These are phyloP conservation scores for Eucalyptus regnans DNA, from an alignment of 345 rosid species.

Conservation along the genomic window DNA sequence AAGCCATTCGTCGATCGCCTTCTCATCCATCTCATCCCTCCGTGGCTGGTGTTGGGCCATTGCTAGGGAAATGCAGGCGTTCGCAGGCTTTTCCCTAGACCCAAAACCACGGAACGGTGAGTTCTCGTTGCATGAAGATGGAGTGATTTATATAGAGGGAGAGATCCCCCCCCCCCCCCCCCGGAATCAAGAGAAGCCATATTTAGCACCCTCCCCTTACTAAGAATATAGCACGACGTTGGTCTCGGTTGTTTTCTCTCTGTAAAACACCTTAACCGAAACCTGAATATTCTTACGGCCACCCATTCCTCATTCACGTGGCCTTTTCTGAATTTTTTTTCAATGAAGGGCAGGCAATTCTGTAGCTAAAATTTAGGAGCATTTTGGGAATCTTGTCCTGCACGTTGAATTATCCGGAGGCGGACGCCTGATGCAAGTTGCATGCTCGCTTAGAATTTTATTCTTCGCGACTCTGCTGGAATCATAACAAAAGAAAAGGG, in stretches of 20 bases:
- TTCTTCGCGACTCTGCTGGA: background rate
- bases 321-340: background rate
- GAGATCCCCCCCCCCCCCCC: background rate
- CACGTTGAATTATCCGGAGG: background rate
- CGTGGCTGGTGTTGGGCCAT: background rate
- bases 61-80: background rate
- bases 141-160: background rate
- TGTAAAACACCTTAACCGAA: background rate
- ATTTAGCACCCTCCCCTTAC: background rate
- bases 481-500: background rate
- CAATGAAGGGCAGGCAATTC: background rate
- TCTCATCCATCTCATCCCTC: background rate
- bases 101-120: background rate
- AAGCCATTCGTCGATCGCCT: slow-evolving; percentile 54
- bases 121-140: background rate
- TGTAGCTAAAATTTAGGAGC: background rate
- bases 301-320: background rate
- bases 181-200: background rate
- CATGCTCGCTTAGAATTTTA: background rate
- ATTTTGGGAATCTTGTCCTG: background rate
- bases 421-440: background rate
- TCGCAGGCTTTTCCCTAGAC: background rate
- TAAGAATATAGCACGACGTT: background rate
- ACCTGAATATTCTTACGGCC: background rate
- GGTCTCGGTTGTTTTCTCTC: background rate